Percentiles rank a stretch among this genome's conserved stretches.
Evolutionary conservation across 2,329 filamentous ascomycete genomes (phyloP).

Genomic region (Pseudogymnoascus sp.): DNA sequence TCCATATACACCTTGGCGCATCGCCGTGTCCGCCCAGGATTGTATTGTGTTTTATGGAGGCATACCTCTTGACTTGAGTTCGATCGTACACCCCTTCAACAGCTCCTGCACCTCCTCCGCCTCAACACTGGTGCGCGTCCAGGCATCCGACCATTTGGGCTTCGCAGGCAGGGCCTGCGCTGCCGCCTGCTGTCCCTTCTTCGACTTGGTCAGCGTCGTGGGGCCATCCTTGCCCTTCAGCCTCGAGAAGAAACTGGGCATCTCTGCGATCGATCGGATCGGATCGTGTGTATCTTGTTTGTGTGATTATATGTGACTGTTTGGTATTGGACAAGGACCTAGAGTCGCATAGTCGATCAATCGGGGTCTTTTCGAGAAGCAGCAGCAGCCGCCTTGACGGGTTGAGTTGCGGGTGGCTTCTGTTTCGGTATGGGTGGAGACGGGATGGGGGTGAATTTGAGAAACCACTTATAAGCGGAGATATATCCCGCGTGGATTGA

Average conservation of each 20-base stretch:
- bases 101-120: conserved; percentile 89
- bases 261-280: conserved; percentile 11
- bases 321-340: background rate
- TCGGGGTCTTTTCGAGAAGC: background rate
- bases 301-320: background rate
- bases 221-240: conserved; percentile 64
- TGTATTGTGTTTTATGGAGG: background rate
- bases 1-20: background rate
- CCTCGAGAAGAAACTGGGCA: conserved; percentile 29
- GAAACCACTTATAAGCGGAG: background rate
- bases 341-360: background rate
- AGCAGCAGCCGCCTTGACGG: background rate
- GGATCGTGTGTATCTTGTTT: background rate
- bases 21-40: background rate
- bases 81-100: conserved; percentile 73
- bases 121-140: conserved; percentile 70
- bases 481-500: background rate
- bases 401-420: background rate
- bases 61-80: conserved; percentile 91
- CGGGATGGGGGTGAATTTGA: background rate
- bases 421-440: background rate
- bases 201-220: conserved; percentile 44
- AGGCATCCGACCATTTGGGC: conserved; percentile 81
- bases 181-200: conserved; percentile 54
- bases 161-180: conserved; percentile 52